These are phyloP conservation scores for Hirschioporus abietinus DNA, from an alignment of 768 basidiomycete genomes.

Conservation along the genomic window DNA sequence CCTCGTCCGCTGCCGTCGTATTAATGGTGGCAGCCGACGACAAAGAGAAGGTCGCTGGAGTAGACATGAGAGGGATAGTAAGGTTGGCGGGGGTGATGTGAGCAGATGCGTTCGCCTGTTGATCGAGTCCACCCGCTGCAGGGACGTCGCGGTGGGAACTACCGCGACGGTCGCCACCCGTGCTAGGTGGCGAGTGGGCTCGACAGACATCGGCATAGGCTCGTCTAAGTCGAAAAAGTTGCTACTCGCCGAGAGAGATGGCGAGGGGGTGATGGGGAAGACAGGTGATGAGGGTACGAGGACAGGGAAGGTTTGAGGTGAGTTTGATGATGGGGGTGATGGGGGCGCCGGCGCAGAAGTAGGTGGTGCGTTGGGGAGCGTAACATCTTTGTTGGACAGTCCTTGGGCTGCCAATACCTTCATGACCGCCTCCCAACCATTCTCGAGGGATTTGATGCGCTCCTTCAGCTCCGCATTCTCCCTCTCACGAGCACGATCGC, in stretches of 20 bases:
- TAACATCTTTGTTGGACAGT: constrained; percentile 36
- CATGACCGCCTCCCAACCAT: constrained; percentile 76
- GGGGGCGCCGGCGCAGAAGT: constrained; percentile 11
- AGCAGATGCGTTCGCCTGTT: constrained; percentile 30
- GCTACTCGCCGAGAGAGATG: constrained; percentile 27
- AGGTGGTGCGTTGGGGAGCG: constrained; percentile 26
- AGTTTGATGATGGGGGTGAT: constrained; percentile 19
- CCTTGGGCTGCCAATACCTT: constrained; percentile 70
- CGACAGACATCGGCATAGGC: constrained; percentile 24
- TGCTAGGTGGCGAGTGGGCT: constrained; percentile 96
- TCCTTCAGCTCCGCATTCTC: constrained; percentile 75
- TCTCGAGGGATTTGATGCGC: constrained; percentile 72
- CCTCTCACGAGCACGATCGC: constrained; percentile 41
- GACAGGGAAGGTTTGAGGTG: constrained; percentile 21
- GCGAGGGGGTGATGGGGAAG: constrained; percentile 30
- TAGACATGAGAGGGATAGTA: constrained; percentile 17
- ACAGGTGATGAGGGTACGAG: constrained; percentile 30
- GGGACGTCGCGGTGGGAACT: constrained; percentile 62
- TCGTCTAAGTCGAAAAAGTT: constrained; percentile 22
- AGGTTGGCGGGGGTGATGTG: constrained; percentile 27
- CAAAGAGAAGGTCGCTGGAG: constrained; percentile 21
- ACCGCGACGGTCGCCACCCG: constrained; percentile 77
- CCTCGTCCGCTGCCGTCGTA: constrained; percentile 40
- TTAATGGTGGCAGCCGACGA: constrained; percentile 14
- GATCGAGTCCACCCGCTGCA: constrained; percentile 82